Evolutionary conservation across 768 basidiomycete species (phyloP).

Genomic region (Serendipita sp.): DNA sequence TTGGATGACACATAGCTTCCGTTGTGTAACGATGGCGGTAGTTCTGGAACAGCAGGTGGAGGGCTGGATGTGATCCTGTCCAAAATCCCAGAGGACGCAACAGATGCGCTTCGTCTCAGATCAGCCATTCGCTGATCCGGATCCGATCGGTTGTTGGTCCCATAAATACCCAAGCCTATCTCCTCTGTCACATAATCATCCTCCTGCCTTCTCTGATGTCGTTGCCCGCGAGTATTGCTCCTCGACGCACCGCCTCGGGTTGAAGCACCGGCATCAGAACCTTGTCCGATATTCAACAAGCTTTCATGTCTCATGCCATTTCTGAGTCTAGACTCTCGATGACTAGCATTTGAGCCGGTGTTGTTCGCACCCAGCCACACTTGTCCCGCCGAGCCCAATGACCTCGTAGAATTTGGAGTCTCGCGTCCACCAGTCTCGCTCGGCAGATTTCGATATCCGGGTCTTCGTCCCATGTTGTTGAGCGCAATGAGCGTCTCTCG

Average conservation of each 20-base stretch:
- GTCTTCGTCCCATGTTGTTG: neutral
- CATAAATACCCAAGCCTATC: neutral
- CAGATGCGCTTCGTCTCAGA: neutral
- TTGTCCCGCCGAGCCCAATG: neutral
- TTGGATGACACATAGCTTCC: neutral
- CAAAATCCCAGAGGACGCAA: conserved; percentile 1
- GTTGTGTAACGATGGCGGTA: neutral
- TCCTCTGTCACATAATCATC: neutral
- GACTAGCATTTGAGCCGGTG: neutral
- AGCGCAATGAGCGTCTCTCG: conserved; percentile 3
- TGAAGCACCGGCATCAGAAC: neutral
- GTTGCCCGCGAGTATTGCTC: neutral
- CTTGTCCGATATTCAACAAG: too few relatives aligned
- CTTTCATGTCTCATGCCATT: neutral
- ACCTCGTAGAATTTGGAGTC: neutral
- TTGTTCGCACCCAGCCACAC: neutral
- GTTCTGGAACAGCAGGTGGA: conserved; percentile 1
- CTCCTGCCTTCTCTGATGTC: neutral
- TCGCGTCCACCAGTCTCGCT: neutral
- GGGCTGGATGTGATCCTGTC: neutral
- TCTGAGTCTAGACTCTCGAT: neutral
- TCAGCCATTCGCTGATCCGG: neutral
- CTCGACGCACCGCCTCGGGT: neutral
- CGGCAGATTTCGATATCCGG: neutral
- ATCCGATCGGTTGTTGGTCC: neutral